Base-by-base conservation (phyloP, 192 early-diverging fungal species). In the Neocallimastix lanati region DNA sequence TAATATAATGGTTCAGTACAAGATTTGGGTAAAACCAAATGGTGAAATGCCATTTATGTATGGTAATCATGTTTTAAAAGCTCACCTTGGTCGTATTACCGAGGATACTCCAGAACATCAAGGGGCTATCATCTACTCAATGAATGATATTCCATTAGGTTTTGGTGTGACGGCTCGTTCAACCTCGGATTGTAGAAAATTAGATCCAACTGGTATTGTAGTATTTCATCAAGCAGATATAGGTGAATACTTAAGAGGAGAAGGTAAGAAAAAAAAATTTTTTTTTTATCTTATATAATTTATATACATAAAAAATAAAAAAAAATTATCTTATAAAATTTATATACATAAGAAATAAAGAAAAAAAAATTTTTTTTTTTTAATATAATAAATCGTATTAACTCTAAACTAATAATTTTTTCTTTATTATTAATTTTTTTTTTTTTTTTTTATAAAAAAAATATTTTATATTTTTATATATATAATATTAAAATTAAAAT, bases 31-130 rank as follows among this genome's bases (percentile, higher is more conserved):
- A 77, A 99, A 98, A 85, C 96, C 98, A 50, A 97, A 94, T 83
- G 98, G 98, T 78, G 98, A 99, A 86, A 98, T 96, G 96, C 93
- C 95, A 14, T 99, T 95, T 88, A 81, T 99, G 80, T 99, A 99
- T 82, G 96, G 98, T 16, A 99, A 99, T 89, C 93, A 99, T 83
- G 89, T 98, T 67, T 89, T 96, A 78, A 99, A 97, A 84, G 98
- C 96, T 14, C 97, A 99, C 82, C 86, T 99, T 80, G 96, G 96
- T 27, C 87, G 97, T 76, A 95, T 98, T 78, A 97, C 97, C 13
- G 97, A 99, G 82, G 96, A 99, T 85, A 97, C 95, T 29, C 97
- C 97, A 30, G 95, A 98, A 84, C 94, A 99, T 86, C 95, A 96
- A 83, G 97, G 97, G 81, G 96, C 97, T 12, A 91, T 99, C 12